These are phyloP conservation scores for Geranium brycei DNA, from an alignment of 345 rosid genomes.

Conservation along the genomic window DNA sequence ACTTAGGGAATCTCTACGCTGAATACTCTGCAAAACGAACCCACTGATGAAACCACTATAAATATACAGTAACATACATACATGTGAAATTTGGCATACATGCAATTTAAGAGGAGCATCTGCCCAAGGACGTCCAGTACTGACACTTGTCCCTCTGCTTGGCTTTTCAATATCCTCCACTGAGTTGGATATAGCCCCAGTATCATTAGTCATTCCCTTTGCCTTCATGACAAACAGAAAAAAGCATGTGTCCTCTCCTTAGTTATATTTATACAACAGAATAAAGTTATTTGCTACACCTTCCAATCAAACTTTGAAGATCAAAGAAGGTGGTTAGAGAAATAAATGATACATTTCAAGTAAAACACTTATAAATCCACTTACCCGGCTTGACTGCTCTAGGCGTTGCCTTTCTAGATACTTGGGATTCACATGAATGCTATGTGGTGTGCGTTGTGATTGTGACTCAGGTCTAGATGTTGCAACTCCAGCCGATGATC, in stretches of 20 bases:
- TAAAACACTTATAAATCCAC: slow-evolving; percentile 10
- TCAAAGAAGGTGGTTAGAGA: neutral
- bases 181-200: slow-evolving; percentile 23
- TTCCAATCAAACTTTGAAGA: neutral
- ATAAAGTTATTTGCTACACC: neutral
- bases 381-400: slow-evolving; percentile 77
- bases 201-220: slow-evolving; percentile 28
- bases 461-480: slow-evolving; percentile 54
- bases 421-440: slow-evolving; percentile 98
- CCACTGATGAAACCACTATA: slow-evolving; percentile 9
- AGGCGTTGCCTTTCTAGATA: slow-evolving; percentile 87
- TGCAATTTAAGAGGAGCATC: slow-evolving; percentile 44
- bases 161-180: slow-evolving; percentile 39
- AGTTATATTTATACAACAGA: too few relatives aligned
- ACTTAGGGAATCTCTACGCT: slow-evolving; percentile 35
- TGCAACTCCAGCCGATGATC: slow-evolving; percentile 45
- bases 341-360: neutral
- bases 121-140: slow-evolving; percentile 40
- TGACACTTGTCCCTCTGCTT: slow-evolving; percentile 30
- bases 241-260: neutral
- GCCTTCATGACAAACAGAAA: slow-evolving; percentile 24
- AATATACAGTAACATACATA: slow-evolving; percentile 3
- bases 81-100: slow-evolving; percentile 28
- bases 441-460: slow-evolving; percentile 62
- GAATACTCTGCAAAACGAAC: slow-evolving; percentile 27